Evolutionary conservation across 768 basidiomycete species (phyloP).

Genomic region (Cubamyces sp.): DNA sequence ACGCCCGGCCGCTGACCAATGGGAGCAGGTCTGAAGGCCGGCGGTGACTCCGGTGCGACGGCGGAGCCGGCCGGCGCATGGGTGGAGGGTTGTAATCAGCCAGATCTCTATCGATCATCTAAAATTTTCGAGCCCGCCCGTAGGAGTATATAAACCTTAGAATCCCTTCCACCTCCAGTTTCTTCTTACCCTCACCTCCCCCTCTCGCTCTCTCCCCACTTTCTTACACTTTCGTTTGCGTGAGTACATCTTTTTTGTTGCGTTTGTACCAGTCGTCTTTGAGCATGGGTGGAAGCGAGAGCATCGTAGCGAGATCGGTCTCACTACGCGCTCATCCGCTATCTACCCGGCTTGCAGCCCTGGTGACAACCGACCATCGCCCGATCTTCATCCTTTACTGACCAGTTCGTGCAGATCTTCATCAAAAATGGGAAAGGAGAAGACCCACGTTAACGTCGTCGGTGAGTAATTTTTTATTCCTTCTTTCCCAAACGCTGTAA

Average conservation of each 20-base stretch:
- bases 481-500: conserved; percentile 32
- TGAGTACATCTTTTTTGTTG: conserved; percentile 39
- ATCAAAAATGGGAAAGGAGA: conserved; percentile 92
- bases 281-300: neutral
- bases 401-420: conserved; percentile 46
- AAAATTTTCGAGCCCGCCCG: conserved; percentile 35
- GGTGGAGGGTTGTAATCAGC: conserved; percentile 29
- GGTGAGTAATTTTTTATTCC: conserved; percentile 55
- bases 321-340: conserved; percentile 21
- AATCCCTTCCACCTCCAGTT: conserved; percentile 33
- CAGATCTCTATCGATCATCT: conserved; percentile 36
- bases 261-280: neutral
- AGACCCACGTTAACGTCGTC: conserved; percentile 96
- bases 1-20: conserved; percentile 5
- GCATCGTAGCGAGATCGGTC: conserved; percentile 1
- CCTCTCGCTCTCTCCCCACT: conserved; percentile 52
- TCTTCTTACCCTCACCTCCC: conserved; percentile 42
- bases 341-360: conserved; percentile 20
- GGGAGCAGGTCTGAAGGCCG: neutral
- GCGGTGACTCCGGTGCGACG: conserved; percentile 25
- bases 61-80: conserved; percentile 29
- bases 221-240: conserved; percentile 44
- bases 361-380: conserved; percentile 39
- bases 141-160: conserved; percentile 38
- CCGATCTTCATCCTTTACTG: conserved; percentile 1